Evolutionary conservation across 1,139 yeast genomes (phyloP).

Genomic region (Meyerozyma sp.): DNA sequence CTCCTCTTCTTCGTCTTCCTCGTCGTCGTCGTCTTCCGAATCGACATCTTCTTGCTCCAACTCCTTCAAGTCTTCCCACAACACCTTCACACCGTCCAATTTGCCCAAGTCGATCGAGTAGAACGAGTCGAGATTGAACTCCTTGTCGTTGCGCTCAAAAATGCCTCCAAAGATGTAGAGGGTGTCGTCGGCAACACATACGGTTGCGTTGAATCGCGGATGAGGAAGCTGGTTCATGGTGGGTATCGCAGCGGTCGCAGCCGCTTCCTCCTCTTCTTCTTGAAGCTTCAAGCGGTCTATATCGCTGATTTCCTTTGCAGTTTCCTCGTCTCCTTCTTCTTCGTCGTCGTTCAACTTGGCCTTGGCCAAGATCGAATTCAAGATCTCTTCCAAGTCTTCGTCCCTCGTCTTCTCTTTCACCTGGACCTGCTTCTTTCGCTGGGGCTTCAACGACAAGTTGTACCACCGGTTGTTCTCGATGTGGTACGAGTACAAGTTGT

Average conservation of each 20-base stretch:
- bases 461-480: slow-evolving; percentile 89
- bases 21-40: slow-evolving; percentile 64
- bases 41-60: slow-evolving; percentile 57
- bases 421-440: slow-evolving; percentile 47
- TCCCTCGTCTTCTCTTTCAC: slow-evolving; percentile 56
- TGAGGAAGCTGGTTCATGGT: slow-evolving; percentile 69
- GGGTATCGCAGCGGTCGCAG: slow-evolving; percentile 24
- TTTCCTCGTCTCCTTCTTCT: slow-evolving; percentile 41
- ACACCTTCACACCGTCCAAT: slow-evolving; percentile 81
- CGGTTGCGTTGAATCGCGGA: slow-evolving; percentile 80
- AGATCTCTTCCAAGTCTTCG: slow-evolving; percentile 76
- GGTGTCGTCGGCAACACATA: slow-evolving; percentile 81
- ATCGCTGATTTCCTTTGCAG: slow-evolving; percentile 32
- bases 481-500: slow-evolving; percentile 77
- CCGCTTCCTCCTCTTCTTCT: slow-evolving; percentile 24
- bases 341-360: slow-evolving; percentile 63
- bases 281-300: slow-evolving; percentile 33
- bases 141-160: slow-evolving; percentile 84
- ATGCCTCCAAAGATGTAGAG: slow-evolving; percentile 89
- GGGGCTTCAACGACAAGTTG: slow-evolving; percentile 60
- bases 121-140: slow-evolving; percentile 76
- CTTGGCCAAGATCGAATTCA: slow-evolving; percentile 69
- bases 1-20: slow-evolving; percentile 54
- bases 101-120: slow-evolving; percentile 83
- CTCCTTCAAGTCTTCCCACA: slow-evolving; percentile 80